Evolutionary conservation across 2,329 filamentous ascomycete genomes (phyloP).

Genomic region (Colletotrichum sp.): DNA sequence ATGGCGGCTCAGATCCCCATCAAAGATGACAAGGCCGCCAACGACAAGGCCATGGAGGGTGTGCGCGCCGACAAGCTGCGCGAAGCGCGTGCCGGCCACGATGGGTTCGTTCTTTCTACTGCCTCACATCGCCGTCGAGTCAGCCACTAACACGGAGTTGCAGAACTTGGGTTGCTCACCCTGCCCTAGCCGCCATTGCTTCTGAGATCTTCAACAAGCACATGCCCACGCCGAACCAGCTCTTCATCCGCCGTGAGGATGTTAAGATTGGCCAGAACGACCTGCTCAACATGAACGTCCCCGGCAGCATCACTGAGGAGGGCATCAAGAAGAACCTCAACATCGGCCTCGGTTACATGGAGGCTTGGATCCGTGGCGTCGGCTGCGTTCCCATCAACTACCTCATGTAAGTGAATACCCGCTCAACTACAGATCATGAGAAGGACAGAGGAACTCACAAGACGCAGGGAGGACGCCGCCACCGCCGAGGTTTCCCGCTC

Average conservation of each 20-base stretch:
- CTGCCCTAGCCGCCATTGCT: slow-evolving; percentile 86
- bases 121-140: neutral
- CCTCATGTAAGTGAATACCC: slow-evolving; percentile 70
- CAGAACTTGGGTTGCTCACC: slow-evolving; percentile 93
- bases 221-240: slow-evolving; percentile 98
- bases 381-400: slow-evolving; percentile 98
- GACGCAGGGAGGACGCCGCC: slow-evolving; percentile 81
- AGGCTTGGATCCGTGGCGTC: slow-evolving; percentile 93
- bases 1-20: slow-evolving; percentile 99
- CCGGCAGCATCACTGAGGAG: slow-evolving; percentile 88
- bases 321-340: slow-evolving; percentile 98
- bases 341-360: slow-evolving; percentile 98
- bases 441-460: neutral
- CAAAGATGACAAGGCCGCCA: slow-evolving; percentile 90
- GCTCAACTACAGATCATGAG: neutral
- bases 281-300: slow-evolving; percentile 97
- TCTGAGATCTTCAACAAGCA: slow-evolving; percentile 95
- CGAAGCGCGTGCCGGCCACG: slow-evolving; percentile 93
- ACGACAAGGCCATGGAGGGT: slow-evolving; percentile 92
- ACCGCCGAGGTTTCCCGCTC: slow-evolving; percentile 94
- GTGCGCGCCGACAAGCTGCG: slow-evolving; percentile 96
- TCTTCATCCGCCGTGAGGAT: slow-evolving; percentile 85
- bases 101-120: slow-evolving; percentile 53
- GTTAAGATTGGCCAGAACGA: slow-evolving; percentile 87
- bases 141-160: slow-evolving; percentile 34